Conservation (phyloP, 805 yeast species). For the Lipomyces mesembrius region DNA sequence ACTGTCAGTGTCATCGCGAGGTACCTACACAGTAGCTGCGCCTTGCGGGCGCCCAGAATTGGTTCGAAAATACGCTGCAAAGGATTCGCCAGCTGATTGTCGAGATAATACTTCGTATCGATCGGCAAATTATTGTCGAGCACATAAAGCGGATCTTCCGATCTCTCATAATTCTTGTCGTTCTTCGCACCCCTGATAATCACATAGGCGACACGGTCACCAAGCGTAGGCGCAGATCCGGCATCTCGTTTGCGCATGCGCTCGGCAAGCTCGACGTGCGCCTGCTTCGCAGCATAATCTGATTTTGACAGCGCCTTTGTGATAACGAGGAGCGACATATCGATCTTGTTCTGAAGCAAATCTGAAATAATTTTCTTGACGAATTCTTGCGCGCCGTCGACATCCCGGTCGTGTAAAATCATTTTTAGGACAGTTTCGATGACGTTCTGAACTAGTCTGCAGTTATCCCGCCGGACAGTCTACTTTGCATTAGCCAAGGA, state of each 20-base stretch:
- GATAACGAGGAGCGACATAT: slow-evolving; percentile 89
- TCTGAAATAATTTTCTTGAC: slow-evolving; percentile 90
- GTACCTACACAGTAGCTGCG: slow-evolving; percentile 60
- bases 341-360: slow-evolving; percentile 85
- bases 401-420: slow-evolving; percentile 86
- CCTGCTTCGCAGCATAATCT: slow-evolving; percentile 95
- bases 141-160: slow-evolving; percentile 95
- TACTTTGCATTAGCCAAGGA: neutral
- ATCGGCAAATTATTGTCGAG: slow-evolving; percentile 90
- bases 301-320: slow-evolving; percentile 88
- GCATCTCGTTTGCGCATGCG: slow-evolving; percentile 95
- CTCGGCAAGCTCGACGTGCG: slow-evolving; percentile 95
- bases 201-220: slow-evolving; percentile 98
- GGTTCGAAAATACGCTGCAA: slow-evolving; percentile 93
- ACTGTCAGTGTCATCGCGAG: no score
- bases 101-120: slow-evolving; percentile 91
- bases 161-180: slow-evolving; percentile 86
- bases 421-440: slow-evolving; percentile 86
- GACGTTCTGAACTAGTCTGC: slow-evolving; percentile 91
- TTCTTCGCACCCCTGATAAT: slow-evolving; percentile 81
- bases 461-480: slow-evolving; percentile 97
- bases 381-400: slow-evolving; percentile 77
- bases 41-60: slow-evolving; percentile 81
- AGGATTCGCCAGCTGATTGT: slow-evolving; percentile 91
- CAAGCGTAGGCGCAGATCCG: slow-evolving; percentile 95